phyloP scores from a whole-genome alignment of 2,329 filamentous ascomycete genomes.

The Rasamsonia emersonii region DNA sequence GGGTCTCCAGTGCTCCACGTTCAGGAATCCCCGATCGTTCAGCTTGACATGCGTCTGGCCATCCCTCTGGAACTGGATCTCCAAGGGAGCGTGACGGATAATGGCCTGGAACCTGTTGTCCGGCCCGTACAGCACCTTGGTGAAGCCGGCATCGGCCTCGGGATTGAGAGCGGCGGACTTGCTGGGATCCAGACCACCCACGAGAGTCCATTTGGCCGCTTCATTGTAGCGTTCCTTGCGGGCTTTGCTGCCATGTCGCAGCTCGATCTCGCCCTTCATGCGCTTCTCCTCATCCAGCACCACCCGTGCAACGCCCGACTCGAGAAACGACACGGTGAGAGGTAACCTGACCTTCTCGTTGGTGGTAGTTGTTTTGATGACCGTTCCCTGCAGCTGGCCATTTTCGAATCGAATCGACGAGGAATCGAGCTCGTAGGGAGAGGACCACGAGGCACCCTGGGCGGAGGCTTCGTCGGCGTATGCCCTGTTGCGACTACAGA shows the following conservation, averaged over 20 bases:
- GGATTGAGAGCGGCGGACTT: slow-evolving; percentile 59
- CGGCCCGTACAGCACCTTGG: slow-evolving; percentile 68
- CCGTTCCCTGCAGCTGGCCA: slow-evolving; percentile 67
- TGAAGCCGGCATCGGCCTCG: slow-evolving; percentile 59
- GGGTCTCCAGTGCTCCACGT: slow-evolving; percentile 89
- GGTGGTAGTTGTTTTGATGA: slow-evolving; percentile 69
- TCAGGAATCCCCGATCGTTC: slow-evolving; percentile 83
- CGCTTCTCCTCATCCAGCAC: slow-evolving; percentile 87
- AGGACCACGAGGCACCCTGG: slow-evolving; percentile 59
- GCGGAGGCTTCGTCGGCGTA: slow-evolving; percentile 70
- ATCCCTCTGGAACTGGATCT: slow-evolving; percentile 77
- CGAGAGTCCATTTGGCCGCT: slow-evolving; percentile 74
- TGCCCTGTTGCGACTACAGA: slow-evolving; percentile 89
- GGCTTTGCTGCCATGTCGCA: slow-evolving; percentile 73
- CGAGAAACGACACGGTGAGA: slow-evolving; percentile 76
- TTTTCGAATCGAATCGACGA: slow-evolving; percentile 67
- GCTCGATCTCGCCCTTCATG: slow-evolving; percentile 76
- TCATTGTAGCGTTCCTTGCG: slow-evolving; percentile 95
- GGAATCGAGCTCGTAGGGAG: slow-evolving; percentile 70
- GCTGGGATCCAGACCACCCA: slow-evolving; percentile 69
- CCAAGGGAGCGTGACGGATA: slow-evolving; percentile 74
- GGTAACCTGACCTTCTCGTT: slow-evolving; percentile 69
- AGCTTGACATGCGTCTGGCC: slow-evolving; percentile 74
- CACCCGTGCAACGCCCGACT: slow-evolving; percentile 80
- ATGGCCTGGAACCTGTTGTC: slow-evolving; percentile 69